Conservation (phyloP, 805 yeast genomes). For the Jamesozyma jinghongensis region DNA sequence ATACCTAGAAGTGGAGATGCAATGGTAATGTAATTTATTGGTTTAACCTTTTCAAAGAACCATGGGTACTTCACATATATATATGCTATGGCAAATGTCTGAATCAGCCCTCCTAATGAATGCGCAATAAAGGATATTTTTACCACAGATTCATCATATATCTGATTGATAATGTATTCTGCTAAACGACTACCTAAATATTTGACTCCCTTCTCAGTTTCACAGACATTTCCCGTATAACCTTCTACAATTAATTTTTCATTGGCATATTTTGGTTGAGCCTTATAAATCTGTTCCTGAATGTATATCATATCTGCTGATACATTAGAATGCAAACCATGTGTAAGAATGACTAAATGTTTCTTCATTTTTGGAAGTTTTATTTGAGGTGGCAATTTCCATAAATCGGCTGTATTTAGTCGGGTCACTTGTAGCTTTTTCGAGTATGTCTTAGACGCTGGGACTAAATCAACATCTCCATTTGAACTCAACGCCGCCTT, state of each 20-base stretch:
- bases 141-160: conserved; percentile 35
- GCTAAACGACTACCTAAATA: conserved; percentile 66
- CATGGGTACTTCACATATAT: conserved; percentile 58
- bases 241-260: conserved; percentile 57
- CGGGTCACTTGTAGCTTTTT: conserved; percentile 39
- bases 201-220: conserved; percentile 71
- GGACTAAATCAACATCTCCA: conserved; percentile 12
- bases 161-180: conserved; percentile 46
- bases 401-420: conserved; percentile 53
- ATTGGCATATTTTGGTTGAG: conserved; percentile 23
- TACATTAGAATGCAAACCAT: conserved; percentile 71
- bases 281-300: conserved; percentile 55
- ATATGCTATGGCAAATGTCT: conserved; percentile 70
- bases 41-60: conserved; percentile 51
- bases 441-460: conserved; percentile 28
- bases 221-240: conserved; percentile 59
- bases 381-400: conserved; percentile 49
- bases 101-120: conserved; percentile 71
- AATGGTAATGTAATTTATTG: conserved; percentile 59
- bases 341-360: conserved; percentile 64
- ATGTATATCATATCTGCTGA: conserved; percentile 67
- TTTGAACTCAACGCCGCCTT: conserved; percentile 19
- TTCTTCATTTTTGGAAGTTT: conserved; percentile 30
- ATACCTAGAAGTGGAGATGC: conserved; percentile 75
- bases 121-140: conserved; percentile 71